phyloP scores from a whole-genome alignment of 495 filamentous ascomycete genomes.

The Lentithecium fluviatile region DNA sequence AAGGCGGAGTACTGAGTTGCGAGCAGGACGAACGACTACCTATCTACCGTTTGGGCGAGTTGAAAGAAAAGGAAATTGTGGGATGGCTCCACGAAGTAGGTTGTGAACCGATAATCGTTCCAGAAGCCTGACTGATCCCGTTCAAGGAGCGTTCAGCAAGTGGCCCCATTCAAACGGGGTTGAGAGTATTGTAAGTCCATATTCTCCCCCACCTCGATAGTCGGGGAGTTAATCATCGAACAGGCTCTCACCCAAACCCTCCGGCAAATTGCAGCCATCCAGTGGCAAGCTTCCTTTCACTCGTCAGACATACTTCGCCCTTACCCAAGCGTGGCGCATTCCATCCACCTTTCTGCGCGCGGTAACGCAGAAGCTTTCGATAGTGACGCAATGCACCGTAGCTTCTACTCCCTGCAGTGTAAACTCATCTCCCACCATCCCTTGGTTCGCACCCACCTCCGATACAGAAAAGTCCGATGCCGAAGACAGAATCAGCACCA shows the following conservation, averaged over 20 bases:
- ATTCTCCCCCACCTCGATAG: background rate
- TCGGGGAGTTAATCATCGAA: background rate
- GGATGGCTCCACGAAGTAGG: constrained; percentile 21
- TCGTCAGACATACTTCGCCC: background rate
- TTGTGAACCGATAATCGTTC: background rate
- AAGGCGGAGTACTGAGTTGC: background rate
- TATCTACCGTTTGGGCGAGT: constrained; percentile 13
- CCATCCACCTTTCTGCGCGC: constrained; percentile 15
- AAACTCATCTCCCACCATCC: background rate
- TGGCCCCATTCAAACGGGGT: constrained; percentile 9
- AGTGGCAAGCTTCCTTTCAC: constrained; percentile 21
- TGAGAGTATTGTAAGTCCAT: constrained; percentile 6
- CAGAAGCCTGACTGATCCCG: background rate
- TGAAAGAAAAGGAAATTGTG: constrained; percentile 22
- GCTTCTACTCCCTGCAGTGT: background rate
- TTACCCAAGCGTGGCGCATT: constrained; percentile 14
- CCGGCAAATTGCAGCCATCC: constrained; percentile 10
- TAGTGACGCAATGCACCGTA: constrained; percentile 15
- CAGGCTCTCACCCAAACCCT: constrained; percentile 14
- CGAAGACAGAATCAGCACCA: background rate
- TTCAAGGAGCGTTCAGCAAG: constrained; percentile 6
- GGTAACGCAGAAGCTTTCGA: constrained; percentile 15
- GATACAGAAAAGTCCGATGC: background rate
- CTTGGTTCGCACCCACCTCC: too few species aligned
- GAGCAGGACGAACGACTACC: background rate